These are phyloP conservation scores for Puya raimondii DNA, from an alignment of 176 grass and related monocot genomes.

Conservation along the genomic window DNA sequence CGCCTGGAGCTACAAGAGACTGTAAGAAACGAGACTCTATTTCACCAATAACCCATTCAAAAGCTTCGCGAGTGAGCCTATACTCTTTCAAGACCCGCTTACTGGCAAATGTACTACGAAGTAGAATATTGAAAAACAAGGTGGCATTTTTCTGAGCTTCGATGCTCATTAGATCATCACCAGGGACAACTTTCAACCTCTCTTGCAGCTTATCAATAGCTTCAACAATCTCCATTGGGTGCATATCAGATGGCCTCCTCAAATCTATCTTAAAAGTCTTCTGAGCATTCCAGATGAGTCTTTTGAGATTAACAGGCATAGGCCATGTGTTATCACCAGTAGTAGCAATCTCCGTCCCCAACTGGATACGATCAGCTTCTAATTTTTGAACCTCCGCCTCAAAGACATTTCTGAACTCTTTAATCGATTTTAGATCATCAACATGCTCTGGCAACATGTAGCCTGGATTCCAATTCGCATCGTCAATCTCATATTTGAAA, in stretches of 20 bases:
- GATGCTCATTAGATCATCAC: conserved; percentile 89
- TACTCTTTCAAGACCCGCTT: conserved; percentile 94
- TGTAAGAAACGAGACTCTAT: conserved; percentile 92
- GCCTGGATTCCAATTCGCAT: conserved; percentile 83
- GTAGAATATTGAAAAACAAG: conserved; percentile 89
- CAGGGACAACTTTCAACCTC: conserved; percentile 93
- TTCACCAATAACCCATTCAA: conserved; percentile 99
- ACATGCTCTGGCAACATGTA: conserved; percentile 97
- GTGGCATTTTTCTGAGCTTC: conserved; percentile 99
- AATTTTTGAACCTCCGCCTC: conserved; percentile 94
- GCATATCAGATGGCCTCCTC: conserved; percentile 92
- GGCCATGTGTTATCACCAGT: conserved; percentile 80
- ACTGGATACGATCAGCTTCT: conserved; percentile 80
- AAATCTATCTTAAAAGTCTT: conserved; percentile 97
- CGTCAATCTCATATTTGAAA: conserved; percentile 83
- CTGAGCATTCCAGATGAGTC: conserved; percentile 96
- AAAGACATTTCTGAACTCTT: conserved; percentile 95
- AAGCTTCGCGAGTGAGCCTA: conserved; percentile 85
- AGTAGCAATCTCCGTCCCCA: conserved; percentile 80
- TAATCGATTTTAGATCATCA: conserved; percentile 90
- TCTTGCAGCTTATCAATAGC: conserved; percentile 94
- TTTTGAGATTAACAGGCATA: conserved; percentile 94
- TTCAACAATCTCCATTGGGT: conserved; percentile 99
- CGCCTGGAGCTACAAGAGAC: conserved; percentile 84
- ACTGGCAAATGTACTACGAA: conserved; percentile 92